Conservation (phyloP, 257 asterid species). For the Solanum habrochaites region DNA sequence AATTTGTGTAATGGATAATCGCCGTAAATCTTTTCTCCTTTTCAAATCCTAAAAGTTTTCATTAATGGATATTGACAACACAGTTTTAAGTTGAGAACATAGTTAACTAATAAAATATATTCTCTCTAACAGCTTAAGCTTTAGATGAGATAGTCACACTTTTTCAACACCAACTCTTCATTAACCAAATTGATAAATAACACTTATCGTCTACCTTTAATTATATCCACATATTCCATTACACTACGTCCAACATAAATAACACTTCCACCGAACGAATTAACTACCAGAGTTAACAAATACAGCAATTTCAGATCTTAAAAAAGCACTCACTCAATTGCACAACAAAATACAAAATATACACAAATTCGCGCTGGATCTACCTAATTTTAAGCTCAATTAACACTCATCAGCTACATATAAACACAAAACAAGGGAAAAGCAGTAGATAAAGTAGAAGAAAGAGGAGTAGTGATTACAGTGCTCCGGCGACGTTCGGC, state of each 20-base stretch:
- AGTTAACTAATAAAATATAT: no score
- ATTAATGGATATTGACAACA: background rate
- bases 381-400: background rate
- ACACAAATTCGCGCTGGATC: background rate
- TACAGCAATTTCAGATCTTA: background rate
- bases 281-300: background rate
- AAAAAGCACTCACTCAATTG: background rate
- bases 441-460: background rate
- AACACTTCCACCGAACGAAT: background rate
- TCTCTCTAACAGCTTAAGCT: background rate
- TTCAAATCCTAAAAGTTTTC: background rate
- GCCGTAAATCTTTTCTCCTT: background rate
- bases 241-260: background rate
- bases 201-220: background rate
- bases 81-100: no score
- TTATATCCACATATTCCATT: background rate
- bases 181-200: background rate
- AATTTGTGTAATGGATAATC: background rate
- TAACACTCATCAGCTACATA: background rate
- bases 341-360: background rate
- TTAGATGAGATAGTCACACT: no score
- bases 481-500: constrained; percentile 91
- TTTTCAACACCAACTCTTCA: background rate
- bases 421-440: background rate
- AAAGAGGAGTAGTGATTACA: constrained; percentile 18